Percentiles rank a stretch among this genome's conserved stretches.
These are phyloP conservation scores for Centrapalus pauciflorus DNA, from an alignment of 129 eudicot genomes.

Conservation along the genomic window DNA sequence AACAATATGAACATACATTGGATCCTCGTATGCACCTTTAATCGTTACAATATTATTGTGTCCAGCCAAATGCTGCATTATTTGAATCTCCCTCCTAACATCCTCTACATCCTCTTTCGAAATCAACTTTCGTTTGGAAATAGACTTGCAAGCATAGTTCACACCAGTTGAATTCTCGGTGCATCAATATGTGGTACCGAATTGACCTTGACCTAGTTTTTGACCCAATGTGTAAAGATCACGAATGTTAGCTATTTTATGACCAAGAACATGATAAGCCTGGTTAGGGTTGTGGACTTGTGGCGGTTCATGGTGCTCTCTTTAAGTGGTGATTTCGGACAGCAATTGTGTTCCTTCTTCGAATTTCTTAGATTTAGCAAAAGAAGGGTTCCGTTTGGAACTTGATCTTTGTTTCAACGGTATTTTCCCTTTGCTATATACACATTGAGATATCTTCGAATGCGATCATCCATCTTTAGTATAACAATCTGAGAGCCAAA, in stretches of 20 bases:
- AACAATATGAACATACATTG: constrained; percentile 38
- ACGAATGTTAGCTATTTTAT: constrained; percentile 69
- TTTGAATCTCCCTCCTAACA: constrained; percentile 94
- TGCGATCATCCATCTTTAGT: too few relatives aligned
- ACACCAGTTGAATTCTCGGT: constrained; percentile 55
- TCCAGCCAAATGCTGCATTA: constrained; percentile 96
- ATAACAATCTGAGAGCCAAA: too few relatives aligned
- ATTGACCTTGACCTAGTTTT: constrained; percentile 85
- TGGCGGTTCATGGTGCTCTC: constrained; percentile 55
- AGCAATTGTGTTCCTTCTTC: constrained; percentile 14
- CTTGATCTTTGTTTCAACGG: too few relatives aligned
- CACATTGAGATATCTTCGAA: too few relatives aligned
- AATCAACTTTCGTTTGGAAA: constrained; percentile 78
- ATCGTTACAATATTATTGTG: constrained; percentile 80
- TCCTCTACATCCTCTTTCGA: constrained; percentile 86
- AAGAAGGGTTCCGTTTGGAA: constrained; percentile 32
- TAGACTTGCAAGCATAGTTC: constrained; percentile 84
- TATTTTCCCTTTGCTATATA: too few relatives aligned
- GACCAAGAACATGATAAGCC: constrained; percentile 68
- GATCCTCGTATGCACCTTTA: constrained; percentile 90
- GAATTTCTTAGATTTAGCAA: constrained; percentile 20
- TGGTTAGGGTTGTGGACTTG: constrained; percentile 42
- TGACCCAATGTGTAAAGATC: constrained; percentile 76
- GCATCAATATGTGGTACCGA: constrained; percentile 74
- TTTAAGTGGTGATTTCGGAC: constrained; percentile 16